Base-by-base conservation (phyloP, 352 stramenopile genomes). In the Phytopythium chamaehyphon region DNA sequence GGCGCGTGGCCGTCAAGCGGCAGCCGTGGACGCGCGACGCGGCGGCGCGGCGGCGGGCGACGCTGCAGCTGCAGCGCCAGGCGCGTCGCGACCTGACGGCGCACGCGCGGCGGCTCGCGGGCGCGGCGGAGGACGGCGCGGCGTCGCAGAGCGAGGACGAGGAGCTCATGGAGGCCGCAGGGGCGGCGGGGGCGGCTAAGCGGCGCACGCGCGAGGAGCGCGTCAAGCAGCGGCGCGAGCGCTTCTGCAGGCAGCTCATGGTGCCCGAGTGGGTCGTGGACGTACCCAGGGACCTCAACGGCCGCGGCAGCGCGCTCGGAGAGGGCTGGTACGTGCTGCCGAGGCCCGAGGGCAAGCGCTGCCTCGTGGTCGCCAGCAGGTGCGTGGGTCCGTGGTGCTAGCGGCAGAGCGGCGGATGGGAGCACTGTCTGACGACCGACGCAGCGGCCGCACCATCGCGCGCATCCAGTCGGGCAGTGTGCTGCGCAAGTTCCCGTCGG, bases 231-330 rank as follows among this genome's bases (percentile, higher is more conserved):
- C 73, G 81, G 9, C 63, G 78, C 38, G 74, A 85, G 42, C 73
- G 88, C 54, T 97, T 88, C 63, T 76, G 69, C 21, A 73, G 72
- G 50, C 88, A 97, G 57, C 55, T 97, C 21, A 88, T 86, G 66
- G 78, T 85, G 38, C 88, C 88, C 23, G 90, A 97, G 60, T 97
- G 90, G 88, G 78, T 97, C 55, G 69, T 96, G 28, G 83, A 95
- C 48, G 63, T 95, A 1, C 90, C 89, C 7, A 57, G 38, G 23
- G 83, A 93, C 47, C 69, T 97, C 38, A 93, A 97, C 51, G 87
- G 87, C 47, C 76, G 57, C 24, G 79, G 70, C 21, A 93, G 74
- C 54, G 56, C 62, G 21, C 55, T 83, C 2, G 87, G 85, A 26
- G 76, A 76, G 10, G 89, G 87, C 38, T 97, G 90, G 90, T 96